Evolutionary conservation across 345 rosid genomes (phyloP), one percentile per base, ranked within the genome.

Genomic region (Limnanthes douglasii): DNA sequence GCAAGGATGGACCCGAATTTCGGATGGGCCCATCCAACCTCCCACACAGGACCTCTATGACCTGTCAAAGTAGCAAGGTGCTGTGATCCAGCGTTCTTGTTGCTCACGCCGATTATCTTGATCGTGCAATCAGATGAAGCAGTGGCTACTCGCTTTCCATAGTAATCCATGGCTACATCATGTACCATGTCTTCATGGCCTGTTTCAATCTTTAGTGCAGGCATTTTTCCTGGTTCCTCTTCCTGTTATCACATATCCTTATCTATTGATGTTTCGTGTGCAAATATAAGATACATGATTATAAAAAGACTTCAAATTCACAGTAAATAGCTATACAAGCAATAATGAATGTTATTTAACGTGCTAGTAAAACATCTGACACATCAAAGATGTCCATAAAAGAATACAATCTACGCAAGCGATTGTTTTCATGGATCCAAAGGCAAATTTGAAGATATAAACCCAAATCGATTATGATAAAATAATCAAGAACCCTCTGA

Each of bases 21-120:
- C 5, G 82, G 82, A 38, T 73, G 77, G 1, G 82, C 82, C 82
- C 82, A 73, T 16, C 66, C 66, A 18, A 69, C 69, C 57, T 70
- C 61, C 82, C 74, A 73, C 29, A 69, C 77, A 13, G 82, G 82
- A 27, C 82, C 82, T 9, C 49, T 56, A 23, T 73, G 82, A 29
- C 77, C 82, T 2, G 60, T 54, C 43, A 73, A 62, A 12, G 70
- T 56, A 21, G 74, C 74, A 8, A 73, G 65, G 15, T 42, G 71
- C 40, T 69, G 77, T 1, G 73, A 65, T 40, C 57, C 59, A 31
- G 58, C 49, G 5, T 39, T 50, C n/a, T n/a, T n/a, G 60, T 50
- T 66, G 57, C 57, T 52, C 6, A 73, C 56, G 2, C 77, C 77
- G 11, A 64, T 53, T 1, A 73, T 63, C 67, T 56, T 73, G 43